Evolutionary conservation across 1,139 yeast species (phyloP), one percentile per base, ranked within the genome.

Genomic region (Pneumocystis oryctolagi): DNA sequence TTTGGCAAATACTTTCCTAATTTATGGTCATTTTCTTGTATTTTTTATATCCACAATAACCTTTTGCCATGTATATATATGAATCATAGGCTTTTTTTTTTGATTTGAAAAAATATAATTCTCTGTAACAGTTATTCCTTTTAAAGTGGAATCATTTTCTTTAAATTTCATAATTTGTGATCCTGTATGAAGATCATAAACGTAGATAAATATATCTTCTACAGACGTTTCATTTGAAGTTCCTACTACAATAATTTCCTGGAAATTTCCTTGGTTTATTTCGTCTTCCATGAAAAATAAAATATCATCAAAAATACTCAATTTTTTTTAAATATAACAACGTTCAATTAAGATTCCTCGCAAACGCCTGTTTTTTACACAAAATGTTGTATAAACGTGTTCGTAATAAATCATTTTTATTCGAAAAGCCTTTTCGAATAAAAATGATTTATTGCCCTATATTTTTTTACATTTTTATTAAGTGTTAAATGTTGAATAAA

Each of bases 1-100:
- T 80, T 73, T 90, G 97, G 66, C 85, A 89, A 0, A 87, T 83
- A 12, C 87, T 80, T 70, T 92, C 97, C 71, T 57, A 56, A 5
- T 34, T 25, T n/a, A 1, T 12, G 8, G 20, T 47, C 30, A 57
- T 35, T 57, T 57, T n/a, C 16, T 12, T 35, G 12, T 9, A 9
- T 9, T 20, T 9, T n/a, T 30, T n/a, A 12, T 14, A 25, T 9
- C 14, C 25, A 57, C 25, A 39, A 20, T 8, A 20, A 57, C 59
- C 59, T 87, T 86, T 5, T 86, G 84, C 78, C 85, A 82, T 1
- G 83, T 75, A 71, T 89, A 90, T 1, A 86, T 85, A 67, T 85
- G 84, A 47, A 90, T 75, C 64, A 88, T 74, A 0, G 97, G 92
- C 70, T 85, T 87, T 60, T 80, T 81, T 30, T 78, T 76, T 65